Conservation (phyloP, 371 early-diverging fungal genomes). For the Chytridiales sp. region DNA sequence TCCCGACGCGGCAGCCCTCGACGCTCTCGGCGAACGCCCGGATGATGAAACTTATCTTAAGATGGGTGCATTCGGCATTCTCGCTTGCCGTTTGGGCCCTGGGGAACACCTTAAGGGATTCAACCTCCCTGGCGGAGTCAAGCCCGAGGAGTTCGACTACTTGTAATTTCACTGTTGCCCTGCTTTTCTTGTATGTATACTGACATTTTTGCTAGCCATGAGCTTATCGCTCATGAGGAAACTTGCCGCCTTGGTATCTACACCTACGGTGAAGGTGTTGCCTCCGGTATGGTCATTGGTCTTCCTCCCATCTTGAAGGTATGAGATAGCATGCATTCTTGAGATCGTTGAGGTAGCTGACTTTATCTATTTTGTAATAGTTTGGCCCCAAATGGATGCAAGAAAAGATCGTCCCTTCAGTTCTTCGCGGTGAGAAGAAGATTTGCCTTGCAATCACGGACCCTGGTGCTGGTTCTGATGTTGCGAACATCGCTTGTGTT, state of each 20-base stretch:
- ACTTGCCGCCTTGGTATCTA: conserved; percentile 34
- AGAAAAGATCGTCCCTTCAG: conserved; percentile 31
- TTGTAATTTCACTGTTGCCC: conserved; percentile 13
- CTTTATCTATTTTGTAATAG: too few relatives aligned
- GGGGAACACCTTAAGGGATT: conserved; percentile 48
- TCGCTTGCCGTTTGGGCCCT: conserved; percentile 50
- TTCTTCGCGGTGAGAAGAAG: conserved; percentile 44
- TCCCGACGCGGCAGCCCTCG: conserved; percentile 46
- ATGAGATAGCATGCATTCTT: too few relatives aligned
- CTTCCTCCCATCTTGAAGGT: conserved; percentile 63
- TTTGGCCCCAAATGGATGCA: conserved; percentile 43
- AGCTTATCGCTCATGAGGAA: conserved; percentile 52
- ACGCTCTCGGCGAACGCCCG: conserved; percentile 51
- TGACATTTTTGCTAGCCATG: conserved; percentile 36
- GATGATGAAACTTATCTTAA: conserved; percentile 51
- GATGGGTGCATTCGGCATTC: conserved; percentile 48
- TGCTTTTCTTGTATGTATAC: background rate
- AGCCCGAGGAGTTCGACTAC: conserved; percentile 52
- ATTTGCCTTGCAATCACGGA: conserved; percentile 58
- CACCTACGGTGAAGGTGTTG: conserved; percentile 38
- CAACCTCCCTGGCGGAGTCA: conserved; percentile 49
- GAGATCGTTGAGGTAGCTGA: too few relatives aligned
- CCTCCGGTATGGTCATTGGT: conserved; percentile 42
- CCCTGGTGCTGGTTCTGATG: conserved; percentile 49
- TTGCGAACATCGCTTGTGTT: conserved; percentile 32